These are phyloP conservation scores for Lactifluus subvellereus DNA, from an alignment of 768 basidiomycete genomes.

Conservation along the genomic window DNA sequence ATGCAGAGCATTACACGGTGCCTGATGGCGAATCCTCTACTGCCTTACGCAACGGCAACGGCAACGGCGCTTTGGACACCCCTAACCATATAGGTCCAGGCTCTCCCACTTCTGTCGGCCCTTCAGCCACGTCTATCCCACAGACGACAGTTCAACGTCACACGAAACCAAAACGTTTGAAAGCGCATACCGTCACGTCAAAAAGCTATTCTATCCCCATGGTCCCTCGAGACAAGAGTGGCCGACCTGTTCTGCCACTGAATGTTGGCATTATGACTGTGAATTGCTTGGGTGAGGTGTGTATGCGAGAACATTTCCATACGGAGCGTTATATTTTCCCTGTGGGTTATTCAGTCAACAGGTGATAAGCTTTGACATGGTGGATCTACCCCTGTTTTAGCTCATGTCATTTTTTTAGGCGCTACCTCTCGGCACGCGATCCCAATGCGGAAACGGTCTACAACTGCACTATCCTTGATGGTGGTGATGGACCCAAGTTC, in stretches of 20 bases:
- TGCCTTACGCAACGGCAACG: constrained; percentile 17
- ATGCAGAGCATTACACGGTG: constrained; percentile 16
- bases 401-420: constrained; percentile 37
- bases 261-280: constrained; percentile 88
- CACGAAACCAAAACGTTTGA: constrained; percentile 70
- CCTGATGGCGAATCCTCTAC: constrained; percentile 11
- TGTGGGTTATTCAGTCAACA: constrained; percentile 76
- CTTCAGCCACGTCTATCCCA: constrained; percentile 28
- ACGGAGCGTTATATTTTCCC: constrained; percentile 88
- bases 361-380: constrained; percentile 37
- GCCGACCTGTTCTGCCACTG: constrained; percentile 67
- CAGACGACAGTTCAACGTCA: constrained; percentile 39
- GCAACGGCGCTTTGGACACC: constrained; percentile 7
- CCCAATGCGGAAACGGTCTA: constrained; percentile 64
- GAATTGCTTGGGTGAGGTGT: constrained; percentile 64
- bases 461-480: constrained; percentile 77
- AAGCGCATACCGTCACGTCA: constrained; percentile 74
- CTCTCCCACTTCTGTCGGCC: constrained; percentile 34
- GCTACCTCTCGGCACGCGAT: constrained; percentile 73
- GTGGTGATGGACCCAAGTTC: constrained; percentile 82
- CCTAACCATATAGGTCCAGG: constrained; percentile 28
- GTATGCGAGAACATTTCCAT: constrained; percentile 79
- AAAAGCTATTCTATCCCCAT: constrained; percentile 73
- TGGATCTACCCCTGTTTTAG: constrained; percentile 2
- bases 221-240: constrained; percentile 68